Evolutionary conservation across 768 basidiomycete species (phyloP).

Genomic region (Cyclocybe cylindracea): DNA sequence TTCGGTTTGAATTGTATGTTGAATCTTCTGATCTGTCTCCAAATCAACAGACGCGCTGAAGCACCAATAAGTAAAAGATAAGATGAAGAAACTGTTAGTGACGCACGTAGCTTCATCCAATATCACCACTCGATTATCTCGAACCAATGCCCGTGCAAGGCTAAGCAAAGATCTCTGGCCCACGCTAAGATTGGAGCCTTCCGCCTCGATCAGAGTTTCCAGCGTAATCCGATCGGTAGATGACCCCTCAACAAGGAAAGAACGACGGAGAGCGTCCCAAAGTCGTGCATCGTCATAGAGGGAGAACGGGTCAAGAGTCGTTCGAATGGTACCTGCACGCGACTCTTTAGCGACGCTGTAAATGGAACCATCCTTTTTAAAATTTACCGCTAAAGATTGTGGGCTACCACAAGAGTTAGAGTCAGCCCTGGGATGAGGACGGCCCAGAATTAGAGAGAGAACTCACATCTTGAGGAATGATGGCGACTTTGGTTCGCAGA

Average conservation of each 20-base stretch:
- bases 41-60: constrained; percentile 66
- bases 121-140: constrained; percentile 72
- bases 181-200: constrained; percentile 74
- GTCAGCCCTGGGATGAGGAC: not conserved
- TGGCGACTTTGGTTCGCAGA: constrained; percentile 57
- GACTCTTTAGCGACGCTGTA: constrained; percentile 27
- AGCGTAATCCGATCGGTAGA: constrained; percentile 53
- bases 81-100: not conserved
- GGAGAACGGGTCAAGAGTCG: constrained; percentile 60
- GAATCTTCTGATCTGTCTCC: constrained; percentile 82
- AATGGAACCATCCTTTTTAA: no score
- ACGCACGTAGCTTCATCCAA: constrained; percentile 74
- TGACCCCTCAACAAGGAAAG: constrained; percentile 36
- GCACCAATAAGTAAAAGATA: constrained; percentile 1
- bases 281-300: constrained; percentile 63
- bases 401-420: constrained; percentile 34
- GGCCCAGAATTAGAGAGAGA: not conserved
- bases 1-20: constrained; percentile 72
- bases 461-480: constrained; percentile 63
- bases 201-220: constrained; percentile 75
- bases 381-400: constrained; percentile 54
- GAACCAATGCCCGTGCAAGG: constrained; percentile 79
- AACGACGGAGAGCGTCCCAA: constrained; percentile 74
- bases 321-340: constrained; percentile 54
- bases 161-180: constrained; percentile 74